Percentiles rank a stretch among this genome's conserved stretches.
phyloP scores from a whole-genome alignment of 73 alveolate genomes.

The Breviolum minutum region DNA sequence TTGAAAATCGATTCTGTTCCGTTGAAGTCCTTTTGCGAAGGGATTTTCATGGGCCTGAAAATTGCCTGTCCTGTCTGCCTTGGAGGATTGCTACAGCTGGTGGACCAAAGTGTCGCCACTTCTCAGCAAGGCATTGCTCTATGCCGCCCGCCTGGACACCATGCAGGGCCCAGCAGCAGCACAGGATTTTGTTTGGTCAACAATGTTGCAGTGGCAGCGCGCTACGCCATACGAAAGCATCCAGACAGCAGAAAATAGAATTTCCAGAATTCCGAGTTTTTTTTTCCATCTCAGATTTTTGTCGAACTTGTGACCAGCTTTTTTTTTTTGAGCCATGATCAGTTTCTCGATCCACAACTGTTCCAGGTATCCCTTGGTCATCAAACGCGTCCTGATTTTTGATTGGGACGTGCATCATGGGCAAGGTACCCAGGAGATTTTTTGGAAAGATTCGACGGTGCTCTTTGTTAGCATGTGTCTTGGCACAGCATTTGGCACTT shows the following conservation, averaged over 20 bases:
- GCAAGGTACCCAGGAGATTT: conserved; percentile 98
- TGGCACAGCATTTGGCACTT: neutral
- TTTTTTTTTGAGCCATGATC: no score
- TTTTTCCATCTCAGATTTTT: no score
- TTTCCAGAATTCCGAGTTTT: no score
- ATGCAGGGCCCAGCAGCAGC: conserved; percentile 65
- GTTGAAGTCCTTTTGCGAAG: neutral
- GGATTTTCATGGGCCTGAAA: neutral
- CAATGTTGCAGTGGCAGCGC: conserved; percentile 99
- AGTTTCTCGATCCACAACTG: no score
- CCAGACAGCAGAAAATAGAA: neutral
- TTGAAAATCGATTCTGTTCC: neutral
- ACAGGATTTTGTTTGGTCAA: conserved; percentile 99
- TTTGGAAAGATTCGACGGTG: conserved; percentile 28
- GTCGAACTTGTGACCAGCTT: no score
- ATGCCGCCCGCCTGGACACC: conserved; percentile 56
- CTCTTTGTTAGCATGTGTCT: conserved; percentile 5
- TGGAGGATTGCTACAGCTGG: conserved; percentile 23
- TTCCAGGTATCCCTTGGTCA: neutral
- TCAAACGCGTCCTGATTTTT: conserved; percentile 97
- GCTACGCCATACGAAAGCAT: conserved; percentile 96
- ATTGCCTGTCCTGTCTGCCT: no score
- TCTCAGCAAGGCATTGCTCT: neutral
- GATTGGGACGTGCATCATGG: conserved; percentile 99
- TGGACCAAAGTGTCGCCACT: neutral